Conservation (phyloP, 1,139 yeast species). For the Suhomyces wounanorum region DNA sequence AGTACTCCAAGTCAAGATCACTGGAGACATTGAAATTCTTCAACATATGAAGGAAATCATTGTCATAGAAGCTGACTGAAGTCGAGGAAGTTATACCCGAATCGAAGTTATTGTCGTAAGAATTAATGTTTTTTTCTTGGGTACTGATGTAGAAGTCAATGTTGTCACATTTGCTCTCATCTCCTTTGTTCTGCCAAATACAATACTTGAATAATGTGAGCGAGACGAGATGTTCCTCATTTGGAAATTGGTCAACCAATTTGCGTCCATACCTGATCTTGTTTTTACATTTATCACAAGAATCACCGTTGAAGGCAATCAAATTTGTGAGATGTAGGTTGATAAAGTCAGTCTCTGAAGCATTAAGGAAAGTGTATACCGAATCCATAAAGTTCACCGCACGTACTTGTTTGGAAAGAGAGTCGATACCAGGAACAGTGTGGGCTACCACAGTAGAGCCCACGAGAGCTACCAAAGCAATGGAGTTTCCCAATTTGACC, state of each 20-base stretch:
- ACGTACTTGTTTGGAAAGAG: slow-evolving; percentile 21
- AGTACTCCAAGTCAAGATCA: slow-evolving; percentile 38
- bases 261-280: slow-evolving; percentile 34
- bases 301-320: slow-evolving; percentile 32
- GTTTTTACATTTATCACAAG: slow-evolving; percentile 40
- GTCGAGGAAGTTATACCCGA: slow-evolving; percentile 28
- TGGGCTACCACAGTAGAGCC: slow-evolving; percentile 14
- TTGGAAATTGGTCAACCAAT: slow-evolving; percentile 33
- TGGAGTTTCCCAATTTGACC: not conserved
- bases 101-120: slow-evolving; percentile 22
- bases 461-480: slow-evolving; percentile 1
- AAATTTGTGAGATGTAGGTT: slow-evolving; percentile 29
- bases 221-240: slow-evolving; percentile 38
- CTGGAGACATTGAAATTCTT: slow-evolving; percentile 38
- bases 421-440: slow-evolving; percentile 23
- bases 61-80: slow-evolving; percentile 39
- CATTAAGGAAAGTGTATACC: slow-evolving; percentile 27
- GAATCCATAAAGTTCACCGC: slow-evolving; percentile 25
- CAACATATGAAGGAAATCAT: slow-evolving; percentile 42
- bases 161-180: slow-evolving; percentile 36
- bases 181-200: slow-evolving; percentile 30
- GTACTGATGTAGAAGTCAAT: slow-evolving; percentile 44
- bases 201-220: slow-evolving; percentile 42
- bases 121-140: slow-evolving; percentile 23
- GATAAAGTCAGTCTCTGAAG: slow-evolving; percentile 35